phyloP scores from a whole-genome alignment of 805 yeast species.

The Candida fluviatilis region DNA sequence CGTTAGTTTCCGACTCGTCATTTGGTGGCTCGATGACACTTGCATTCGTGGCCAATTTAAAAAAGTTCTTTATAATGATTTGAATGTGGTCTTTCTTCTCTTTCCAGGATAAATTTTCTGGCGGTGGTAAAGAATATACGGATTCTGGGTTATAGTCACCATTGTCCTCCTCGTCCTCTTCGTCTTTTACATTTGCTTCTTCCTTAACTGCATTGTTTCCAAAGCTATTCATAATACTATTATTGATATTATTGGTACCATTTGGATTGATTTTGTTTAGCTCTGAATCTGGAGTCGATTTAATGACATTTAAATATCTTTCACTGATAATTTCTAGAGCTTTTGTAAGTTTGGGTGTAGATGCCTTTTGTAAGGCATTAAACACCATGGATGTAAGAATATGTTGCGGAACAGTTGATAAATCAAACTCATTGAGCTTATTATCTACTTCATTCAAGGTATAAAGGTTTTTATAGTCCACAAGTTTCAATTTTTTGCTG shows the following conservation, averaged over 20 bases:
- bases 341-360: constrained; percentile 49
- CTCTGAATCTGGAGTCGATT: constrained; percentile 2
- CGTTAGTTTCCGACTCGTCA: constrained; percentile 21
- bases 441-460: constrained; percentile 59
- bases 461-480: constrained; percentile 59
- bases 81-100: constrained; percentile 57
- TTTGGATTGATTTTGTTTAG: constrained; percentile 1
- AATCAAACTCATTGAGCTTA: constrained; percentile 64
- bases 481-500: constrained; percentile 21
- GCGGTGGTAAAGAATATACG: constrained; percentile 53
- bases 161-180: constrained; percentile 27
- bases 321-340: constrained; percentile 68
- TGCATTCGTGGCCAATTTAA: constrained; percentile 40
- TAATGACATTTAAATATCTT: constrained; percentile 49
- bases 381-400: constrained; percentile 62
- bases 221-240: not conserved
- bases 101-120: constrained; percentile 45
- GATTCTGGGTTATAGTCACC: constrained; percentile 37
- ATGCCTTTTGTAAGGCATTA: constrained; percentile 57
- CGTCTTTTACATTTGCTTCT: constrained; percentile 17
- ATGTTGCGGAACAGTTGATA: constrained; percentile 61
- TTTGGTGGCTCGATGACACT: constrained; percentile 5
- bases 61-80: constrained; percentile 56
- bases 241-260: constrained; percentile 1
- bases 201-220: constrained; percentile 1